Evolutionary conservation across 148 eudicot species (phyloP).

Genomic region (Chenopodium quinoa): DNA sequence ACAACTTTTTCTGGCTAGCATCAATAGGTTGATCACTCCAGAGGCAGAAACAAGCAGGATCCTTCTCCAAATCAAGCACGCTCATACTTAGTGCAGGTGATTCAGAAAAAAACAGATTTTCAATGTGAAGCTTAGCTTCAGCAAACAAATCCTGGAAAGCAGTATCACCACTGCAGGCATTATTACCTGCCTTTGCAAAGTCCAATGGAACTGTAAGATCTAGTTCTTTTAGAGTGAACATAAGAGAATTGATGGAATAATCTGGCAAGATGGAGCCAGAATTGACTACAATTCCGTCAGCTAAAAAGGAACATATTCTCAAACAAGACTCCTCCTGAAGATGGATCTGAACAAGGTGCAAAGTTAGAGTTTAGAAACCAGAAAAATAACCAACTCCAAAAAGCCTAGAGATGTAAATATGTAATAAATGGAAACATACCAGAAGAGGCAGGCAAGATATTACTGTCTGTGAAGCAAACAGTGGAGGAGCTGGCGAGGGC

Average conservation of each 20-base stretch:
- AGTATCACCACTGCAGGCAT: conserved; percentile 21
- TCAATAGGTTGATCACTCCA: conserved; percentile 92
- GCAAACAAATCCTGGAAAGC: conserved; percentile 46
- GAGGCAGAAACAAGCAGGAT: conserved; percentile 93
- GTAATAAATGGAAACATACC: conserved; percentile 43
- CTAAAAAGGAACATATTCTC: conserved; percentile 86
- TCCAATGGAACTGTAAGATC: conserved; percentile 77
- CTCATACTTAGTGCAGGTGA: conserved; percentile 55
- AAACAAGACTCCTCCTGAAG: conserved; percentile 97
- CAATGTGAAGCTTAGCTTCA: conserved; percentile 80
- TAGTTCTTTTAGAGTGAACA: conserved; percentile 59
- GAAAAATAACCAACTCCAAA: not conserved
- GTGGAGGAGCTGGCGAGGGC: conserved; percentile 83
- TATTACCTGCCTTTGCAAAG: conserved; percentile 32
- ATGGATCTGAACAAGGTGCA: conserved; percentile 53
- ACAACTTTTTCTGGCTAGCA: conserved; percentile 84
- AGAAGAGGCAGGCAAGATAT: conserved; percentile 77
- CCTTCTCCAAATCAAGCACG: conserved; percentile 74
- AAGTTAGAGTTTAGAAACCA: not conserved
- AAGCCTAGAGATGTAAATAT: not conserved
- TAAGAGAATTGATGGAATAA: conserved; percentile 63
- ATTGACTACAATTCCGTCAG: conserved; percentile 77
- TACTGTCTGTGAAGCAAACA: conserved; percentile 72
- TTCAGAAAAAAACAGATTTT: conserved; percentile 65
- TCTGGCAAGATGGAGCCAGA: conserved; percentile 65